These are phyloP conservation scores for Fabrea salina DNA, from an alignment of 169 alveolate genomes.

Conservation along the genomic window DNA sequence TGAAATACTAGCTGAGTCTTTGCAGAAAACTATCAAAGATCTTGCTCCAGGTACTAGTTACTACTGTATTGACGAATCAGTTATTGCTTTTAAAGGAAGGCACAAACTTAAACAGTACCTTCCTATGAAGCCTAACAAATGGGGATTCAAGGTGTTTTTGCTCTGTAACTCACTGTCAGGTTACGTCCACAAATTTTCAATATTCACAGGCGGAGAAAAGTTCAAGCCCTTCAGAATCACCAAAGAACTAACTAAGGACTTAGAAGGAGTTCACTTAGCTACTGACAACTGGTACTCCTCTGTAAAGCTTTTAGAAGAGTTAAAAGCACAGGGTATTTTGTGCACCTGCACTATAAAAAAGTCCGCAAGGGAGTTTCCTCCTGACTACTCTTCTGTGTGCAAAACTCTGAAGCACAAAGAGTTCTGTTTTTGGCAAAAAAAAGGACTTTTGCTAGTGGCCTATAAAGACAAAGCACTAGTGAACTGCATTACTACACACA, in stretches of 20 bases:
- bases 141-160: conserved; percentile 38
- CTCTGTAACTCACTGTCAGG: conserved; percentile 32
- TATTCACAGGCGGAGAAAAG: conserved; percentile 26
- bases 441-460: background rate
- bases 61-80: conserved; percentile 41
- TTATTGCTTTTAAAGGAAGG: conserved; percentile 35
- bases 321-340: background rate
- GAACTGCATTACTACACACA: background rate
- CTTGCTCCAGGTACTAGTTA: too few species aligned
- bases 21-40: background rate
- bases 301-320: background rate
- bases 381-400: background rate
- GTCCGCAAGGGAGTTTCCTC: background rate
- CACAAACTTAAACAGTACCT: conserved; percentile 26
- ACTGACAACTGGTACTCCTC: conserved; percentile 24
- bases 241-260: conserved; percentile 7
- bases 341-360: background rate
- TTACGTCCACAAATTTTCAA: conserved; percentile 27
- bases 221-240: background rate
- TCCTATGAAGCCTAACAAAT: conserved; percentile 34
- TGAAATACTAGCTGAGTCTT: background rate
- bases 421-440: background rate
- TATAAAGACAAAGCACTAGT: background rate
- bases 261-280: conserved; percentile 8
- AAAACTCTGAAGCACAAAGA: background rate